phyloP scores from a whole-genome alignment of 2,329 filamentous ascomycete species.

The Exophiala aquamarina region DNA sequence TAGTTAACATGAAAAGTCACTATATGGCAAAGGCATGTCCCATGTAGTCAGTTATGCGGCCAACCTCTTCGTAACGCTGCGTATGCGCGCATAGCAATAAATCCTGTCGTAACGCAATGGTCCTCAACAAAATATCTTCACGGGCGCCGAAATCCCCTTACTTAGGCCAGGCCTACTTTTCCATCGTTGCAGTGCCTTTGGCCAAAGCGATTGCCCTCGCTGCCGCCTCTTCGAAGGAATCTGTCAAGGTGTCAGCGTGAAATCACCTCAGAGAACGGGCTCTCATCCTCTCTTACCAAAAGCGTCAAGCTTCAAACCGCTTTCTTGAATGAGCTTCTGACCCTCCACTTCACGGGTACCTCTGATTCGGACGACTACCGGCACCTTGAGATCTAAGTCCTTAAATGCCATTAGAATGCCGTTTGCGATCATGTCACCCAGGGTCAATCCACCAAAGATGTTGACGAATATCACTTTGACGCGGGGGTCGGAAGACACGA shows the following conservation, averaged over 20 bases:
- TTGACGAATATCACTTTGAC: constrained; percentile 74
- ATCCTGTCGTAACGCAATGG: no score
- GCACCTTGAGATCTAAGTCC: constrained; percentile 65
- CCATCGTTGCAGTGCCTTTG: constrained; percentile 26
- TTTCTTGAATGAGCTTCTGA: constrained; percentile 67
- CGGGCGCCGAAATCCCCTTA: no score
- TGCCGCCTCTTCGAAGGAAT: constrained; percentile 61
- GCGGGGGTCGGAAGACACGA: constrained; percentile 69
- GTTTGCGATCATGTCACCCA: constrained; percentile 78
- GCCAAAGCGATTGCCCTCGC: constrained; percentile 64
- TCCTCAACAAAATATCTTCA: no score
- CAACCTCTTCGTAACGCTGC: no score
- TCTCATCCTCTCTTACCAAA: constrained; percentile 57
- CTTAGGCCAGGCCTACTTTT: background rate
- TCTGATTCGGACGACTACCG: constrained; percentile 74
- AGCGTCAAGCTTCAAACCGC: constrained; percentile 66
- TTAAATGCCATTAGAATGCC: constrained; percentile 72
- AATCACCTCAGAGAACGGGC: background rate
- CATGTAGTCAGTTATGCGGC: no score
- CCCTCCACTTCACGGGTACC: constrained; percentile 73
- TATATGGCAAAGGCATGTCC: no score
- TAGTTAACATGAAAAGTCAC: no score
- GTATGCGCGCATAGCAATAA: no score
- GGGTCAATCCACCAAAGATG: constrained; percentile 69
- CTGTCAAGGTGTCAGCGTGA: constrained; percentile 14